These are phyloP conservation scores for Mychonastes homosphaera DNA, from an alignment of 139 green algal genomes.

Conservation along the genomic window DNA sequence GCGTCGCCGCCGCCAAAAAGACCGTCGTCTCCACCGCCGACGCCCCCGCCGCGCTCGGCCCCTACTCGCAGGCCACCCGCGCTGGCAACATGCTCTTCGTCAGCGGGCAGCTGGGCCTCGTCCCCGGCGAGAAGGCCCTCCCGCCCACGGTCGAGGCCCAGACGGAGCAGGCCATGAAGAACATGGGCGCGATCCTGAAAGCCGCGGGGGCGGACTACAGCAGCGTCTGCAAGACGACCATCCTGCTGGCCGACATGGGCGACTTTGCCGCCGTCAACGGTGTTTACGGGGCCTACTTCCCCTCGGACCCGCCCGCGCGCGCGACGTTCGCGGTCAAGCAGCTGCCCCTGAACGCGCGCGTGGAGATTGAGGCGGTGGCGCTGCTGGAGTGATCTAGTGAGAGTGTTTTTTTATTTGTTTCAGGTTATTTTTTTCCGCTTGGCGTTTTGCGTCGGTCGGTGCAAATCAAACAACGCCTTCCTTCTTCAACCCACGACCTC, in stretches of 20 bases:
- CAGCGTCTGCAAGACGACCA: slow-evolving; percentile 94
- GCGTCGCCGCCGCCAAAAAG: not conserved
- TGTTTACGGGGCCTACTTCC: slow-evolving; percentile 67
- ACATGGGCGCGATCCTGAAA: slow-evolving; percentile 85
- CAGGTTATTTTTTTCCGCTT: too few species aligned
- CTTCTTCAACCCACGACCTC: slow-evolving; percentile 4
- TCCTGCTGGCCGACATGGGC: slow-evolving; percentile 80
- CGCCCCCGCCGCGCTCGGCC: slow-evolving; percentile 82
- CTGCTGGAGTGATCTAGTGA: slow-evolving; percentile 14
- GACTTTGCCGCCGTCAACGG: slow-evolving; percentile 91
- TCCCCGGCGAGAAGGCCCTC: slow-evolving; percentile 70
- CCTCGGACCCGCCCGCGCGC: slow-evolving; percentile 67
- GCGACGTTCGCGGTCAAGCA: slow-evolving; percentile 81
- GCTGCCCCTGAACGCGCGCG: slow-evolving; percentile 65
- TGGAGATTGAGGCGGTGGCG: slow-evolving; percentile 60
- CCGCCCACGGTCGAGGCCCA: not conserved
- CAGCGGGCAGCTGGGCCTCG: slow-evolving; percentile 75
- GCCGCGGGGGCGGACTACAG: slow-evolving; percentile 64
- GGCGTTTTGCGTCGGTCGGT: too few species aligned
- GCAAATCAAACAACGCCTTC: slow-evolving; percentile 2
- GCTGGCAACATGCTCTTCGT: slow-evolving; percentile 76
- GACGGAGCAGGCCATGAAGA: slow-evolving; percentile 41
- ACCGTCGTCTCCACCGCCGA: slow-evolving; percentile 58
- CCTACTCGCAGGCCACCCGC: slow-evolving; percentile 72
- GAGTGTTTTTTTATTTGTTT: too few species aligned